Percentiles rank a stretch among this genome's conserved stretches.
Conservation (phyloP, 2,329 filamentous ascomycete genomes). For the Daldinia eschscholtzii region DNA sequence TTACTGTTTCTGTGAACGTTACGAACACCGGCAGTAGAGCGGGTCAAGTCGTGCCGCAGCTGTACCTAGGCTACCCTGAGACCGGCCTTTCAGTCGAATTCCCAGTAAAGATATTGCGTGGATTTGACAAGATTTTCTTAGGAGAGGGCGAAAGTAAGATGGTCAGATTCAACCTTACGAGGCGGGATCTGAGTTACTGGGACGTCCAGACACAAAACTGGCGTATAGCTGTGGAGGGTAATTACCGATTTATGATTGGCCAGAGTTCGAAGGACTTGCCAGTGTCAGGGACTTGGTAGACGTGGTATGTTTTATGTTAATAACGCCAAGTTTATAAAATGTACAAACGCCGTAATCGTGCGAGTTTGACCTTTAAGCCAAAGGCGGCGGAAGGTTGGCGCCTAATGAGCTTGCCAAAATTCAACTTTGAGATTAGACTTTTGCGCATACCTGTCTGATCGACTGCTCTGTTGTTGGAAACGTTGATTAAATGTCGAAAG, state of each 20-base stretch:
- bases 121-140: slow-evolving; percentile 1
- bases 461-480: no score
- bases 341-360: no score
- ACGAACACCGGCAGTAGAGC: slow-evolving; percentile 64
- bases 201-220: not conserved
- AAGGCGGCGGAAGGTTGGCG: no score
- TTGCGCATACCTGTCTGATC: no score
- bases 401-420: no score
- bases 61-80: slow-evolving; percentile 61
- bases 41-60: slow-evolving; percentile 62
- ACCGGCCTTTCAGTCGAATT: not conserved
- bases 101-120: not conserved
- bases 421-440: no score
- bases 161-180: not conserved
- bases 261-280: not conserved
- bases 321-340: not conserved
- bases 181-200: slow-evolving; percentile 5
- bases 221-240: not conserved
- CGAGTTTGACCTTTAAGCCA: not conserved
- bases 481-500: no score
- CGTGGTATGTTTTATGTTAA: not conserved
- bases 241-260: not conserved
- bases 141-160: not conserved
- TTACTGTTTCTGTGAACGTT: slow-evolving; percentile 64
- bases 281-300: slow-evolving; percentile 19